phyloP scores from a whole-genome alignment of 257 asterid genomes.

The Cordia subcordata region DNA sequence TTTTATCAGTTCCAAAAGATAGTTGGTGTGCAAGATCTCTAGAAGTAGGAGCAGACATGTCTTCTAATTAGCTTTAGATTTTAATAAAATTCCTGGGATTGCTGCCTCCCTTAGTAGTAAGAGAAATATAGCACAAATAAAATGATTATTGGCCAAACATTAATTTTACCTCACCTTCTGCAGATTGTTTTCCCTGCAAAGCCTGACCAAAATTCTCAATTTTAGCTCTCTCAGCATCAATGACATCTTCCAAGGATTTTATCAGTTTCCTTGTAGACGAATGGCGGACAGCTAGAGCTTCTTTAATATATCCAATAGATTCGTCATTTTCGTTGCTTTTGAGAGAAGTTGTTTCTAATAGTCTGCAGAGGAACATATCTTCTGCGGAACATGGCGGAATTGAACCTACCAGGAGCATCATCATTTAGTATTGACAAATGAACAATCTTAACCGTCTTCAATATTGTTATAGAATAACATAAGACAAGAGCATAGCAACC shows the following conservation, averaged over 20 bases:
- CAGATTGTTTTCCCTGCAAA: constrained; percentile 53
- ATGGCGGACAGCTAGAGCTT: constrained; percentile 63
- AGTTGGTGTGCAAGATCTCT: too few species aligned
- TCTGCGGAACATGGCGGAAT: constrained; percentile 80
- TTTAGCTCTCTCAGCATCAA: constrained; percentile 62
- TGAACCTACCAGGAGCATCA: constrained; percentile 48
- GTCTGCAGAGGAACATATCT: constrained; percentile 81
- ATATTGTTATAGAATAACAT: background rate
- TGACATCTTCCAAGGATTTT: constrained; percentile 64
- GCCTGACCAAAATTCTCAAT: constrained; percentile 44
- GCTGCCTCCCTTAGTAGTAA: too few species aligned
- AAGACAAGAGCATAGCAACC: constrained; percentile 38
- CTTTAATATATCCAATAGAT: constrained; percentile 39
- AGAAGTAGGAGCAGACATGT: too few species aligned
- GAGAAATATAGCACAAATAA: constrained; percentile 4
- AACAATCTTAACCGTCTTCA: constrained; percentile 3
- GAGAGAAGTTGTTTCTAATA: constrained; percentile 43
- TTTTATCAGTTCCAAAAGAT: too few species aligned
- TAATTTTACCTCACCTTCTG: constrained; percentile 54
- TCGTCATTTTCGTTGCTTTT: constrained; percentile 37
- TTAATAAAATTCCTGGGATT: too few species aligned
- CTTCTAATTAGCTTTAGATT: too few species aligned
- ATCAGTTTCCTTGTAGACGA: constrained; percentile 64
- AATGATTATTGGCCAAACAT: too few species aligned
- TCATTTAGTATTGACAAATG: constrained; percentile 7